Percentiles rank a stretch among this genome's conserved stretches.
Conservation (phyloP, 441 rosid genomes). For the Rhodomyrtus psidioides region DNA sequence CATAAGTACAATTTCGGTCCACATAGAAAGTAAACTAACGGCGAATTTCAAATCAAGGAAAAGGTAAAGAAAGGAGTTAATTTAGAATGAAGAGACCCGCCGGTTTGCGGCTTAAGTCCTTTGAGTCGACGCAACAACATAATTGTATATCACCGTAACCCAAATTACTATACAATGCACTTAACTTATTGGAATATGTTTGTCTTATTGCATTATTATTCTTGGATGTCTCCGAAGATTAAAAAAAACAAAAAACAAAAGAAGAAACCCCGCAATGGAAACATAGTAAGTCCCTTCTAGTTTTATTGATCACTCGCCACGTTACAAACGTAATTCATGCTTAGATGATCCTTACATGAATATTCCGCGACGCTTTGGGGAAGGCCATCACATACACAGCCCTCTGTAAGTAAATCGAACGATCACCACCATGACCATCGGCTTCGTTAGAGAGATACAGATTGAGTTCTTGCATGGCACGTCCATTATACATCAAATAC, state of each 20-base stretch:
- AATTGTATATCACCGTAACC: not conserved
- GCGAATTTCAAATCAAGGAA: too few species aligned
- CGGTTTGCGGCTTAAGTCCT: too few species aligned
- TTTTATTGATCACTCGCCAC: not conserved
- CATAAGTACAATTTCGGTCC: not conserved
- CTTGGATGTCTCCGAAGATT: not conserved
- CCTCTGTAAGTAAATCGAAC: not conserved
- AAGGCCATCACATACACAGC: not conserved
- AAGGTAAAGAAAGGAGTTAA: too few species aligned
- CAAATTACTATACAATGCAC: not conserved
- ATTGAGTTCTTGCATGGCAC: constrained; percentile 4
- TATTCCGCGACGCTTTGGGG: not conserved
- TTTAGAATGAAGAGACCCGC: too few species aligned
- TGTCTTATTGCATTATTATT: not conserved
- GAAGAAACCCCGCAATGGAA: not conserved
- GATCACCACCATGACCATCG: not conserved
- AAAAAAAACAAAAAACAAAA: not conserved
- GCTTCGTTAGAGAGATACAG: not conserved
- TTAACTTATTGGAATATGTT: too few species aligned
- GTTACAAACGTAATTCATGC: not conserved
- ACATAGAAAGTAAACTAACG: not conserved
- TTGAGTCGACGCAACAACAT: too few species aligned
- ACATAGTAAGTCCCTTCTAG: not conserved
- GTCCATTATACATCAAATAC: constrained; percentile 10
- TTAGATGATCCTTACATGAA: not conserved